These are phyloP conservation scores for Coffea eugenioides DNA, from an alignment of 257 asterid species.

Conservation along the genomic window DNA sequence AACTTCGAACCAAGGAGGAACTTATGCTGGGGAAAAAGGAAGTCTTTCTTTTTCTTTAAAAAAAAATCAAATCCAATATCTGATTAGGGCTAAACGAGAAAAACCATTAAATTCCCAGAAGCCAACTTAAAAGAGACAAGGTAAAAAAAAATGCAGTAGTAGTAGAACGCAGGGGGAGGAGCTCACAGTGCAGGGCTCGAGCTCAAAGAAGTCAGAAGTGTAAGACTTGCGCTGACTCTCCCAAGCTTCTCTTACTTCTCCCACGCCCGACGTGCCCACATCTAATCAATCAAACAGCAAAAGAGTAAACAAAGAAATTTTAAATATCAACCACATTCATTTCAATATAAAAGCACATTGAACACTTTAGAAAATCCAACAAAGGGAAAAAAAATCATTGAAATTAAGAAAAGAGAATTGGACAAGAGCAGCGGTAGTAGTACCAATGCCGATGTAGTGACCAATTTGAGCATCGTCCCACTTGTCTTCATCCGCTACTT, in stretches of 20 bases:
- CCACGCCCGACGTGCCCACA: conserved; percentile 66
- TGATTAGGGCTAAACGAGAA: background rate
- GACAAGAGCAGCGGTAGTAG: background rate
- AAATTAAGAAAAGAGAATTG: too few species aligned
- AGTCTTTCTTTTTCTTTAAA: too few species aligned
- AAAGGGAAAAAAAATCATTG: background rate
- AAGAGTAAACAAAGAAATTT: too few species aligned
- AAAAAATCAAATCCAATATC: too few species aligned
- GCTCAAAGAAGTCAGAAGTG: conserved; percentile 80
- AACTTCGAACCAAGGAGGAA: too few species aligned
- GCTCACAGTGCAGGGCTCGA: conserved; percentile 91
- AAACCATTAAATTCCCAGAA: background rate
- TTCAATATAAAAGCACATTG: background rate
- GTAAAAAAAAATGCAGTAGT: background rate
- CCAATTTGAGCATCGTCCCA: conserved; percentile 98
- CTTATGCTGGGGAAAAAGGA: too few species aligned
- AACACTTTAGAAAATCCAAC: background rate
- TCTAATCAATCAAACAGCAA: conserved; percentile 36
- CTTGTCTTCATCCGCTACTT: conserved; percentile 71
- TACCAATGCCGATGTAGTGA: conserved; percentile 94
- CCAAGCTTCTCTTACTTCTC: conserved; percentile 84
- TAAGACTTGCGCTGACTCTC: conserved; percentile 89
- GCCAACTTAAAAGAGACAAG: conserved; percentile 10
- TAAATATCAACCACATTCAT: background rate
- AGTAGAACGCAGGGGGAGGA: conserved; percentile 3